Base-by-base conservation (phyloP, 2,329 filamentous ascomycete species). In the Arthrobotrys entomopaga region DNA sequence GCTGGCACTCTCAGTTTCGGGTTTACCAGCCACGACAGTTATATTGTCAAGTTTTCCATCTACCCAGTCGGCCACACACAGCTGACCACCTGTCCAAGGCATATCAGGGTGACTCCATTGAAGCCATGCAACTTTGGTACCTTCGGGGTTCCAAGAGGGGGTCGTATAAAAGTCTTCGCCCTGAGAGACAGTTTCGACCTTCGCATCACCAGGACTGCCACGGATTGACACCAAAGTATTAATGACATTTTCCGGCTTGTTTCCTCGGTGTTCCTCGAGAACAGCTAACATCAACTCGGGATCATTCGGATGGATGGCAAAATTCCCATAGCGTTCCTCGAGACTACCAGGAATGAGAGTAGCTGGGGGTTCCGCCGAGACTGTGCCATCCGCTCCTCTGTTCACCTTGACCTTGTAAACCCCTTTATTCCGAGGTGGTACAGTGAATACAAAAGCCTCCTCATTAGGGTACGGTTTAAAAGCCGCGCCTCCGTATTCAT, bases 81-180 rank as follows among this genome's bases (percentile, higher is more conserved):
- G 77, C 64, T 83, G 81, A 1, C 82, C 83, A 0, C 82, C 82
- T 0, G 83, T 83, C 80, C 85, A 87, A 0, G 85, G 84, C 80
- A 87, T 82, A 56, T 85, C 82, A 0, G 85, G 86, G 75, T 86
- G 84, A 16, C 84, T 80, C 86, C 86, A 87, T 70, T 87, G 83
- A 11, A 85, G 80, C 85, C 86, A 87, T n/a, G 80, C 82, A 24
- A 86, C 76, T 57, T 81, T 82, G 5, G 78, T 80, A 0, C 84
- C 84, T 72, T 85, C 82, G 0, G 79, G 81, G 70, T 82, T 85
- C 76, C 84, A 87, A 15, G 82, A 82, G 0, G 86, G 85, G 20
- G 83, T 81, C 20, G 82, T 83, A 77, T 86, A 87, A 59, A 87
- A 87, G 77, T 87, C 86, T 1, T 84, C 83, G 0, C 83, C 84